Conservation (phyloP, 441 rosid genomes). For the Biscutella laevigata region DNA sequence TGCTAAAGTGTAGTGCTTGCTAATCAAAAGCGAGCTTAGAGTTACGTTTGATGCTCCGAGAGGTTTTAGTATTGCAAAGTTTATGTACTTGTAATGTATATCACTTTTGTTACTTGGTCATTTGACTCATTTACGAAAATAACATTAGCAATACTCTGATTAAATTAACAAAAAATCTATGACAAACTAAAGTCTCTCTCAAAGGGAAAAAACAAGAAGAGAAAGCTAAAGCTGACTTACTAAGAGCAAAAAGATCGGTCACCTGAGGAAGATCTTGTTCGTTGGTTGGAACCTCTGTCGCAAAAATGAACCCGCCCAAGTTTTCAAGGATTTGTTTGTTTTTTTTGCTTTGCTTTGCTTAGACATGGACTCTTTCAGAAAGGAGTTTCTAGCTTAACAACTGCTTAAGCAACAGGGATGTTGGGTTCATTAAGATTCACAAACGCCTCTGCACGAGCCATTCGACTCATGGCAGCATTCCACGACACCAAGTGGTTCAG, state of each 20-base stretch:
- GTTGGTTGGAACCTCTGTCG: conserved; percentile 6
- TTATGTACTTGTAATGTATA: no score
- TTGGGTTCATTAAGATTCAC: conserved; percentile 76
- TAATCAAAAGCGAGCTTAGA: conserved; percentile 53
- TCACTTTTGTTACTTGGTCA: no score
- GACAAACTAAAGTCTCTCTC: neutral
- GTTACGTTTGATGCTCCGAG: conserved; percentile 45
- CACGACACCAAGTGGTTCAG: conserved; percentile 82
- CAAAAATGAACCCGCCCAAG: conserved; percentile 11
- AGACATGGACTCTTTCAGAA: conserved; percentile 10
- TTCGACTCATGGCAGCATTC: conserved; percentile 58
- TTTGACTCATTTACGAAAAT: no score
- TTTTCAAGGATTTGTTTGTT: neutral
- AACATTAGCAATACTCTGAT: no score
- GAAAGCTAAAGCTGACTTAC: neutral
- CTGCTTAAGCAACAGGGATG: conserved; percentile 55
- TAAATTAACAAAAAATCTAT: no score
- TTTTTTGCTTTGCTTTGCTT: neutral
- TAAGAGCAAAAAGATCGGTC: conserved; percentile 5
- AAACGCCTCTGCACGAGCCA: conserved; percentile 81
- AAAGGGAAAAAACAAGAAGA: neutral
- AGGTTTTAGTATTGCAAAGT: no score
- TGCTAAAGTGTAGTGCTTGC: conserved; percentile 50
- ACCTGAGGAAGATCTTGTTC: conserved; percentile 8
- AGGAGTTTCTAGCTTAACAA: neutral